Conservation (phyloP, 2,329 filamentous ascomycete species). For the Curvularia verruculosa region DNA sequence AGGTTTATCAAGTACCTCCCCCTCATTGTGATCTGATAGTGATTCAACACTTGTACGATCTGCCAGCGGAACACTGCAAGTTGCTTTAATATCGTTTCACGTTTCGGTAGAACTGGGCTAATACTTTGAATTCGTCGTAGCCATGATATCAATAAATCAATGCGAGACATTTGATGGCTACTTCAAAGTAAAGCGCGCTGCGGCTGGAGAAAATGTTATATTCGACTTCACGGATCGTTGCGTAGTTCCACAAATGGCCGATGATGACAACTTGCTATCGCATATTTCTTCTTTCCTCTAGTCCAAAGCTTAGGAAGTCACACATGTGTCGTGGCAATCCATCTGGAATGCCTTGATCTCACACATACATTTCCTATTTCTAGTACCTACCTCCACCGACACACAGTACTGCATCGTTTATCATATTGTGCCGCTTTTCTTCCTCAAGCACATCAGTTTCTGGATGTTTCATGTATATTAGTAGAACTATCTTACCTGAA, state of each 20-base stretch:
- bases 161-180: no score
- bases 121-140: no score
- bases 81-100: no score
- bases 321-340: background rate
- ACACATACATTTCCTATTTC: background rate
- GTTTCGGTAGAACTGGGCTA: no score
- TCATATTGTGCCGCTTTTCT: background rate
- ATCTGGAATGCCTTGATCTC: background rate
- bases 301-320: background rate
- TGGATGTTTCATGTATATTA: background rate
- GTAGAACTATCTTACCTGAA: constrained; percentile 7
- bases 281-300: background rate
- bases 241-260: background rate
- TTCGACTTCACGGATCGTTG: background rate
- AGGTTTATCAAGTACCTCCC: no score
- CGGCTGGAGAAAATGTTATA: background rate
- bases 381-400: background rate
- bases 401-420: constrained; percentile 4
- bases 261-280: background rate
- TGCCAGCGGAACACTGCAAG: no score
- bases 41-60: no score
- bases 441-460: background rate
- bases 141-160: no score
- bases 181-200: no score
- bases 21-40: no score